Percentiles rank a stretch among this genome's conserved stretches.
phyloP scores from a whole-genome alignment of 306 rosid species.

The Morella rubra region DNA sequence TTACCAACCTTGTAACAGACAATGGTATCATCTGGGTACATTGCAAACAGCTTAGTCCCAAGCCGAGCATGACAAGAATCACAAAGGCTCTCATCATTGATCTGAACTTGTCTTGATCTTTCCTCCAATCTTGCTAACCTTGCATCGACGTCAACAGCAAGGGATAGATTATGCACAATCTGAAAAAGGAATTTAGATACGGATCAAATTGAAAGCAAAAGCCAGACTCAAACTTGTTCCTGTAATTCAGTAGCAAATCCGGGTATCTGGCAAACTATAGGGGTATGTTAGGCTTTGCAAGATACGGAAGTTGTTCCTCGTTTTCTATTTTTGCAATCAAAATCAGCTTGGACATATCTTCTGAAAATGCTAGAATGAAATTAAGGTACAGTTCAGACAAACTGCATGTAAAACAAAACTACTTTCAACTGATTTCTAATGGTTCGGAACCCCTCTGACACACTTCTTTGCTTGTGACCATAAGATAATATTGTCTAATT shows the following conservation, averaged over 20 bases:
- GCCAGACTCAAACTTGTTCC: neutral
- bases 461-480: neutral
- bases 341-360: too few relatives aligned
- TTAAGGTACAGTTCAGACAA: too few relatives aligned
- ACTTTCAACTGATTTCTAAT: too few relatives aligned
- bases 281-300: too few relatives aligned
- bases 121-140: constrained; percentile 92
- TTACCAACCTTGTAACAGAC: constrained; percentile 92
- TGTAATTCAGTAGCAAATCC: neutral
- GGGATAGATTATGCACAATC: constrained; percentile 85
- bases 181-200: constrained; percentile 39
- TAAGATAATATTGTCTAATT: neutral
- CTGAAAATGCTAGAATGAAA: too few relatives aligned
- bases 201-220: neutral
- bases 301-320: too few relatives aligned
- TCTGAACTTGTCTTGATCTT: constrained; percentile 90
- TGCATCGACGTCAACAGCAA: constrained; percentile 84
- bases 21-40: constrained; percentile 94
- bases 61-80: constrained; percentile 97
- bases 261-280: neutral
- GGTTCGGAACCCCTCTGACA: too few relatives aligned
- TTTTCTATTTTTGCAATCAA: too few relatives aligned
- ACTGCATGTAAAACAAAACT: too few relatives aligned
- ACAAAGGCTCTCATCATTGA: constrained; percentile 92
- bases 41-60: constrained; percentile 94